Evolutionary conservation across 2,329 filamentous ascomycete genomes (phyloP), one percentile per base, ranked within the genome.

Genomic region (Elsinoe ampelina): DNA sequence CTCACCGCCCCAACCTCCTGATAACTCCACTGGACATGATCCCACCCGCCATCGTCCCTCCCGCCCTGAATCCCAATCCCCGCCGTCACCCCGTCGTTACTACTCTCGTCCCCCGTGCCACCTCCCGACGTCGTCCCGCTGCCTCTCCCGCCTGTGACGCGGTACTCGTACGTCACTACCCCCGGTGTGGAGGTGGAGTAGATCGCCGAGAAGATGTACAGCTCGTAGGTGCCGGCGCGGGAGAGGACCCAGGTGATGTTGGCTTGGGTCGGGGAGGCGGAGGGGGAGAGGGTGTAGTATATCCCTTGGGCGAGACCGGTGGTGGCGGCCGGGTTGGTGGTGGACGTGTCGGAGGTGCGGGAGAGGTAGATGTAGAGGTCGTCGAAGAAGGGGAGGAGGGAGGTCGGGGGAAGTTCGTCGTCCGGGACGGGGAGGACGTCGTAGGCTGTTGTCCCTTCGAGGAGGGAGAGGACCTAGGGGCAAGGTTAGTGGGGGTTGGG

Each of bases 331-430:
- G 39, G 32, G 32, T 19, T 56, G 20, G 20, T 19, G 19, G 20
- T 15, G 10, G 54, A 35, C 3, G 54, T 45, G 32, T 56, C 54
- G 22, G 41, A 34, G 2, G 52, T 55, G 39, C 56, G 51, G 32
- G 38, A 45, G 12, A 59, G 61, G 45, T 61, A 63, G 11, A 68
- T 58, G 55, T 63, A 64, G 2, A 68, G 61, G 56, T 71, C 69
- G 54, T 69, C 66, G 59, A 65, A 68, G 57, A 67, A 67, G 3
- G 68, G 65, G 3, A 58, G 62, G 17, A 68, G 57, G 39, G 66
- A 63, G 55, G 61, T 62, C 32, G 60, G 58, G 2, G 68, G 67
- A 22, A 47, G 47, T 20, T 59, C 39, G 26, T 54, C 17, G 32
- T 63, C 60, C 1, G 67, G 67, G 15, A 68, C 56, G 2, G 56